These are phyloP conservation scores for Alternaria brassicicola DNA, from an alignment of 2,329 filamentous ascomycete genomes.

Conservation along the genomic window DNA sequence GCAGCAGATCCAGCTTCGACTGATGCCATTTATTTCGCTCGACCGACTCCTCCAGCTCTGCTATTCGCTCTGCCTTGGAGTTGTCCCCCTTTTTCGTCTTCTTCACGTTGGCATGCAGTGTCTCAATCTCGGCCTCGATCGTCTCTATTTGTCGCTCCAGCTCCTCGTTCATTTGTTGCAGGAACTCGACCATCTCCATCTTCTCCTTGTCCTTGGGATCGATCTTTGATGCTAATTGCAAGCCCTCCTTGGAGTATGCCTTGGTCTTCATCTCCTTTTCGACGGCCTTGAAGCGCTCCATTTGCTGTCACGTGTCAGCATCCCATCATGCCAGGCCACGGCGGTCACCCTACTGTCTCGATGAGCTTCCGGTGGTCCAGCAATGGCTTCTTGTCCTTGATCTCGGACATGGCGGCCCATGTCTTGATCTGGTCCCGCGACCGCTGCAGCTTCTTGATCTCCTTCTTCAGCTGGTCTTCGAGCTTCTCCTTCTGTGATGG, in stretches of 20 bases:
- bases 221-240: constrained; percentile 88
- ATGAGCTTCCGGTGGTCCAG: constrained; percentile 94
- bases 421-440: constrained; percentile 99
- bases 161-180: constrained; percentile 86
- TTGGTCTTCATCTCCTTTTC: constrained; percentile 99
- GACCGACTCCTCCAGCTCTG: constrained; percentile 80
- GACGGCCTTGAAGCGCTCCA: constrained; percentile 99
- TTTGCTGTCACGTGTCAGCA: constrained; percentile 70
- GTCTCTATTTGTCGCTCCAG: constrained; percentile 92
- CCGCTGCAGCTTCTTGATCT: constrained; percentile 99
- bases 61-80: constrained; percentile 83
- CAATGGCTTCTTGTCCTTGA: constrained; percentile 98
- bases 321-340: constrained; percentile 12
- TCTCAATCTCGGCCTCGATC: constrained; percentile 87
- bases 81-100: constrained; percentile 87
- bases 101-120: constrained; percentile 86
- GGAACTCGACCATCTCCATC: constrained; percentile 83
- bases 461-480: constrained; percentile 96
- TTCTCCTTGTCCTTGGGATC: constrained; percentile 99
- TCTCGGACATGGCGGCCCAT: constrained; percentile 97
- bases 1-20: constrained; percentile 86
- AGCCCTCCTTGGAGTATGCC: constrained; percentile 96
- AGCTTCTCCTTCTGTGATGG: constrained; percentile 97
- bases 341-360: constrained; percentile 75
- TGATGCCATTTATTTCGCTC: constrained; percentile 98